Percentiles rank a stretch among this genome's conserved stretches.
Evolutionary conservation across 805 yeast species (phyloP).

Genomic region (Cyberlindnera veronae): DNA sequence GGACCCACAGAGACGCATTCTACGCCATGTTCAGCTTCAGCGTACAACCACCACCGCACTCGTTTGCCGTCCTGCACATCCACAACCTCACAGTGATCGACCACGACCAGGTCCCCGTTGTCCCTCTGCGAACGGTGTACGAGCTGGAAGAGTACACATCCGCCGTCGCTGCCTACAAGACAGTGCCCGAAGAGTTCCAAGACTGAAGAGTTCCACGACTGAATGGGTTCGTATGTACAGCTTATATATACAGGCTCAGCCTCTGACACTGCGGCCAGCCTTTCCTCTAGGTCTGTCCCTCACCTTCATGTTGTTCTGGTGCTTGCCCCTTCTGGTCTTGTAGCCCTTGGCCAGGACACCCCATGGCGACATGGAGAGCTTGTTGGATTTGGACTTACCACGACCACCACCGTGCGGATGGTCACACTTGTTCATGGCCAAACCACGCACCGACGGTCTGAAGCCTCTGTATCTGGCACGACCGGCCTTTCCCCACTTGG

Average conservation of each 20-base stretch:
- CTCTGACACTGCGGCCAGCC: constrained; percentile 28
- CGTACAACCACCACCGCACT: not conserved
- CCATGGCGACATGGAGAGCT: constrained; percentile 93
- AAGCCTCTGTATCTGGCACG: constrained; percentile 88
- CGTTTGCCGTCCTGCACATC: not conserved
- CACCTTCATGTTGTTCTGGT: constrained; percentile 78
- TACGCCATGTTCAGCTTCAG: not conserved
- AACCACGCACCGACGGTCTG: constrained; percentile 95
- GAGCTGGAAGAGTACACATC: not conserved
- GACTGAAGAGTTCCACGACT: not conserved
- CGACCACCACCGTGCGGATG: constrained; percentile 99
- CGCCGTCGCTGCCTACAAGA: too few species aligned
- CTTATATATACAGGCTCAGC: constrained; percentile 6
- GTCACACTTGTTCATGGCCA: constrained; percentile 95
- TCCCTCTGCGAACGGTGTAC: not conserved
- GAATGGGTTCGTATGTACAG: not conserved
- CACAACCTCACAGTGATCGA: not conserved
- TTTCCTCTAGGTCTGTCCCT: constrained; percentile 89
- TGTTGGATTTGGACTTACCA: constrained; percentile 97
- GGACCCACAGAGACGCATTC: not conserved
- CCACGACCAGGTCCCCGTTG: not conserved
- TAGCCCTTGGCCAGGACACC: constrained; percentile 89
- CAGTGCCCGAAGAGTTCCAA: too few species aligned
- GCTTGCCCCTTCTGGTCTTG: constrained; percentile 90
- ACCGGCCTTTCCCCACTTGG: constrained; percentile 94